Percentiles rank a stretch among this genome's conserved stretches.
Evolutionary conservation across 2,329 filamentous ascomycete species (phyloP).

Genomic region (Aspergillus piperis): DNA sequence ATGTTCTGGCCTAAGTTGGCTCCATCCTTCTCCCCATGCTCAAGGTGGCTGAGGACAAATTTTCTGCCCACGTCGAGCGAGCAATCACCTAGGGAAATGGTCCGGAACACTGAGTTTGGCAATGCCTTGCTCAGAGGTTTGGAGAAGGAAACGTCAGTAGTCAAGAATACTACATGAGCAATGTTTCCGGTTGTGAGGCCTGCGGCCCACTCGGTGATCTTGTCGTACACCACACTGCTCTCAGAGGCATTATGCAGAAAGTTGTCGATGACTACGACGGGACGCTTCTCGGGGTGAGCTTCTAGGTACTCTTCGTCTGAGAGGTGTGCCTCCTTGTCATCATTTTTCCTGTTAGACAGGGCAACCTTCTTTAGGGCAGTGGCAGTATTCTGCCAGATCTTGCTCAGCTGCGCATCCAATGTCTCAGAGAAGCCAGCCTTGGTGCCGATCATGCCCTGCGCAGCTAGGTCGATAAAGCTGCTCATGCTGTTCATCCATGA

Average conservation of each 20-base stretch:
- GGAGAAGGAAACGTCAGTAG: conserved; percentile 82
- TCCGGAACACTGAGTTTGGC: conserved; percentile 86
- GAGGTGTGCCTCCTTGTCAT: conserved; percentile 71
- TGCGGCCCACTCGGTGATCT: conserved; percentile 87
- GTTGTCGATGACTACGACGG: conserved; percentile 88
- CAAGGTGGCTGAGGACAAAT: conserved; percentile 82
- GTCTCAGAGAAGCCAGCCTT: conserved; percentile 95
- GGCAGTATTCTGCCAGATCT: conserved; percentile 84
- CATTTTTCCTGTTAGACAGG: conserved; percentile 67
- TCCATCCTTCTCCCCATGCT: conserved; percentile 44
- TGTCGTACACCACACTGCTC: conserved; percentile 67
- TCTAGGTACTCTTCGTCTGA: conserved; percentile 87
- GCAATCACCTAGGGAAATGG: conserved; percentile 82
- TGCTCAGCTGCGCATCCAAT: conserved; percentile 81
- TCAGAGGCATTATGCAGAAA: conserved; percentile 79
- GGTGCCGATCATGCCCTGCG: conserved; percentile 89
- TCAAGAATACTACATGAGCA: conserved; percentile 92
- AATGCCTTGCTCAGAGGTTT: conserved; percentile 85
- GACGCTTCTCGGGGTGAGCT: conserved; percentile 78
- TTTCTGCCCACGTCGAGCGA: conserved; percentile 82
- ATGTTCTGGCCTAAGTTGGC: conserved; percentile 41
- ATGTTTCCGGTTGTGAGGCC: conserved; percentile 81
- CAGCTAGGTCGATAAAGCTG: conserved; percentile 86
- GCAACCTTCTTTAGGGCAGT: conserved; percentile 77
- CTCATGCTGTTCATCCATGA: conserved; percentile 95